Base-by-base conservation (phyloP, 257 asterid species). In the Solanum chilense region DNA sequence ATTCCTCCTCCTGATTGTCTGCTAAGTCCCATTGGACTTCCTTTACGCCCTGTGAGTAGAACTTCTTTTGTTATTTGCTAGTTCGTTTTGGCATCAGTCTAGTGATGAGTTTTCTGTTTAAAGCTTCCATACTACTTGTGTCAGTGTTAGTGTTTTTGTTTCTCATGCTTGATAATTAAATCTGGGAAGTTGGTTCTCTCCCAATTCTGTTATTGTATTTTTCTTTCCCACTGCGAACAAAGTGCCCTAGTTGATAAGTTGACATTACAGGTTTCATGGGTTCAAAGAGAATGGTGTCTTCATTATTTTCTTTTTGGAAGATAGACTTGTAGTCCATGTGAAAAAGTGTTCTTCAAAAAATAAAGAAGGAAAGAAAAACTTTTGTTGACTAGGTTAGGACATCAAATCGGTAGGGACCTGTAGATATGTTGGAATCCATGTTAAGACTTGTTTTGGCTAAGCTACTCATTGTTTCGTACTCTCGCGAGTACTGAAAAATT, bases 21-120 rank as follows among this genome's bases (percentile, higher is more conserved):
- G 90, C 90, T 97, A 91, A 95, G 99, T 90, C 93, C 97, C 84
- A 90, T 92, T 77, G 99, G 99, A 87, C 99, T 97, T 90, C 99
- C 99, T 82, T 87, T 97, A 87, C 94, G 99, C 64, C 93, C 94
- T 87, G 99, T 97, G 95, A 94, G 98, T 91, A 73, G 47, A 62
- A 44, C 27, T n/a, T 49, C 11, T 33, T 49, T 33, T 49, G 70
- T 81, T 81, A 81, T 81, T 52, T 81, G 42, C 64, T 44, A 14
- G 25, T 80, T 80, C 64, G 29, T 47, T 80, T 27, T 80, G 84
- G 39, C 27, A 27, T 80, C 18, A 47, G 42, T 29, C 42, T 80
- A 16, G 16, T 27, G 84, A 45, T 80, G 66, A 47, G 27, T 47
- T 80, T 80, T 10, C 84, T 27, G 84, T 47, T 47, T 18, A 52